Evolutionary conservation across 345 rosid species (phyloP).

Genomic region (Acer saccharum): DNA sequence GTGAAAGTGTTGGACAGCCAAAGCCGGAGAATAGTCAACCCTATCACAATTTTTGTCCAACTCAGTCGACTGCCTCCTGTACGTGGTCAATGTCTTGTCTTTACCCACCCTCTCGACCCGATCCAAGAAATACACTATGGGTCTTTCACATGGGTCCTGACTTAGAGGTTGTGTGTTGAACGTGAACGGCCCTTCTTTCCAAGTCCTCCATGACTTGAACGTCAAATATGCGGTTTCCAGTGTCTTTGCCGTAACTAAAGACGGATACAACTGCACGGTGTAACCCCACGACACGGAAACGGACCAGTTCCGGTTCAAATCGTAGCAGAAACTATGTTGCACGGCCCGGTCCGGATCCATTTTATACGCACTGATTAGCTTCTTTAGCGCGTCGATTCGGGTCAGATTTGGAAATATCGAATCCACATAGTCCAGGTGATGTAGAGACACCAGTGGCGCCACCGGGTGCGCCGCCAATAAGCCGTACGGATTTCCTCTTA

Average conservation of each 20-base stretch:
- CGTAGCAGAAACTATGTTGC: conserved; percentile 80
- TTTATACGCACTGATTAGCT: conserved; percentile 46
- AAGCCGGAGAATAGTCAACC: conserved; percentile 38
- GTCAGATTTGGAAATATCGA: conserved; percentile 55
- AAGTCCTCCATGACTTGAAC: conserved; percentile 73
- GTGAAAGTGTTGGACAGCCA: conserved; percentile 43
- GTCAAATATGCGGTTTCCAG: conserved; percentile 66
- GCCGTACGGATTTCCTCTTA: conserved; percentile 80
- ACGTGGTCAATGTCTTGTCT: conserved; percentile 51
- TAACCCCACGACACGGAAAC: conserved; percentile 91
- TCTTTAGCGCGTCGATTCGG: conserved; percentile 53
- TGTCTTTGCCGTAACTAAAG: conserved; percentile 50
- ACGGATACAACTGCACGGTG: conserved; percentile 68
- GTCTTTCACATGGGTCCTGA: conserved; percentile 56
- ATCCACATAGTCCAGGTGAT: conserved; percentile 77
- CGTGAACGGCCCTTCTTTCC: conserved; percentile 63
- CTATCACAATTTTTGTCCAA: conserved; percentile 37
- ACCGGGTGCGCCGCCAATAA: conserved; percentile 83
- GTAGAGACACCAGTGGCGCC: conserved; percentile 79
- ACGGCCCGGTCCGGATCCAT: conserved; percentile 68
- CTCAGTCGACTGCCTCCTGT: conserved; percentile 28
- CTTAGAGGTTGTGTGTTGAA: conserved; percentile 68
- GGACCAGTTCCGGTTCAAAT: conserved; percentile 60
- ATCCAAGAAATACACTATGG: conserved; percentile 68
- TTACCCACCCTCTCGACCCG: conserved; percentile 32